A percentile compares a stretch with the other conserved stretches of the same genome.
phyloP scores from a whole-genome alignment of 139 green algal genomes.

The Gonium pectorale region DNA sequence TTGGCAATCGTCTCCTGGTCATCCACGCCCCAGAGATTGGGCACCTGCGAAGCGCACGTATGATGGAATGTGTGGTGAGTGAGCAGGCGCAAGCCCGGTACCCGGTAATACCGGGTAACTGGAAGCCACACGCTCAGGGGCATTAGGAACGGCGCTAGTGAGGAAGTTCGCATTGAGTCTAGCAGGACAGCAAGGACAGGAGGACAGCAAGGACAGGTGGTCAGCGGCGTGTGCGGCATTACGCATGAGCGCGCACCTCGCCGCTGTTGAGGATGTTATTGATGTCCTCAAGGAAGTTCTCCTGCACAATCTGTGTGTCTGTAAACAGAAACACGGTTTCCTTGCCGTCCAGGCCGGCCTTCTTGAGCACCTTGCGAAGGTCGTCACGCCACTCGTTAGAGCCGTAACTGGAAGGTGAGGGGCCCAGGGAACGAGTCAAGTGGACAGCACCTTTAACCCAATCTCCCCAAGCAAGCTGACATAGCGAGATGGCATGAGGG shows the following conservation, averaged over 20 bases:
- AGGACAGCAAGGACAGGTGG: too few relatives aligned
- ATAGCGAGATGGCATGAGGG: too few relatives aligned
- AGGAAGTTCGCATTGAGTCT: too few relatives aligned
- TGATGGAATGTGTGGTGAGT: too few relatives aligned
- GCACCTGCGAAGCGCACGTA: constrained; percentile 67
- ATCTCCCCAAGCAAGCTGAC: too few relatives aligned
- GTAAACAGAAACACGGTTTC: constrained; percentile 85
- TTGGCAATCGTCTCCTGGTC: constrained; percentile 79
- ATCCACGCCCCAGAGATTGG: constrained; percentile 79
- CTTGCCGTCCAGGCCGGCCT: constrained; percentile 79
- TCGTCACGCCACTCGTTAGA: constrained; percentile 74
- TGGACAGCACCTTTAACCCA: too few relatives aligned
- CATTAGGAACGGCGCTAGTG: too few relatives aligned
- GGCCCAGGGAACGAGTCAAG: constrained; percentile 8
- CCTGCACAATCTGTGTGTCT: constrained; percentile 88
- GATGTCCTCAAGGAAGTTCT: constrained; percentile 89
- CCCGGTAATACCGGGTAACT: neutral
- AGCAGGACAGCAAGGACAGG: too few relatives aligned
- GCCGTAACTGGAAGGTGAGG: constrained; percentile 62
- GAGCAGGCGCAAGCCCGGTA: neutral
- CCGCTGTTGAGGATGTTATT: constrained; percentile 89
- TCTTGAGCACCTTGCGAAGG: constrained; percentile 80
- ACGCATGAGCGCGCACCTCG: constrained; percentile 53
- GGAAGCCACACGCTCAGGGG: too few relatives aligned
- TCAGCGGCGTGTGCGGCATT: too few relatives aligned